Evolutionary conservation across 768 basidiomycete species (phyloP).

Genomic region (Xerocomellus dryophilus): DNA sequence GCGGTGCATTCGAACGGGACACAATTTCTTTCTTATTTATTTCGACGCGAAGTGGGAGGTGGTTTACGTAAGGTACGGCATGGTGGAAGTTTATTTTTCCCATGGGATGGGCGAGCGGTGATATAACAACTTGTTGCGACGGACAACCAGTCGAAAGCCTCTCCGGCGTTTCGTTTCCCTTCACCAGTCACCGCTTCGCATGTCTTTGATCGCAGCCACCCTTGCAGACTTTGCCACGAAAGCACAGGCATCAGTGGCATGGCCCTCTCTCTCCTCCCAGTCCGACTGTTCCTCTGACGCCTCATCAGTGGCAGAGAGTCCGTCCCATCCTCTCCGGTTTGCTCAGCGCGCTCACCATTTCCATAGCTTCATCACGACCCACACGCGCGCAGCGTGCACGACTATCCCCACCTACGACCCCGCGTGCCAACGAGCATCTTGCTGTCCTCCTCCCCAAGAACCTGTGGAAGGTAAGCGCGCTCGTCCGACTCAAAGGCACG

Average conservation of each 20-base stretch:
- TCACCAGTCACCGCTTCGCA: conserved; percentile 22
- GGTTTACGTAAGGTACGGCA: conserved; percentile 23
- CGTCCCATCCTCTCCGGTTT: neutral
- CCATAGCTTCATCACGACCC: conserved; percentile 24
- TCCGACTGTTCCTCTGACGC: conserved; percentile 14
- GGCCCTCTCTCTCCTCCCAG: conserved; percentile 5
- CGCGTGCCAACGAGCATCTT: conserved; percentile 62
- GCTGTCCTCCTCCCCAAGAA: conserved; percentile 67
- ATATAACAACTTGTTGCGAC: conserved; percentile 34
- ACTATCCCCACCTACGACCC: conserved; percentile 18
- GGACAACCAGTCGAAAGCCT: conserved; percentile 7
- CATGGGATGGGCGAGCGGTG: conserved; percentile 20
- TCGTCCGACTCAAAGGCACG: neutral
- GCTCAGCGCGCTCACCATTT: neutral
- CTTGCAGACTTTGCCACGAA: conserved; percentile 28
- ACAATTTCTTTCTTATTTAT: neutral
- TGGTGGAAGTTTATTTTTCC: conserved; percentile 23
- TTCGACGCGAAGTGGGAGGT: conserved; percentile 7
- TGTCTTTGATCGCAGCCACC: conserved; percentile 29
- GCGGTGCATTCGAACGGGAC: neutral
- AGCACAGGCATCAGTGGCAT: conserved; percentile 21
- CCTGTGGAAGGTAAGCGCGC: conserved; percentile 66
- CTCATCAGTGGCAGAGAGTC: conserved; percentile 13
- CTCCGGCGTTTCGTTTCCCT: conserved; percentile 5
- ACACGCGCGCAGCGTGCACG: conserved; percentile 16